Conservation (phyloP, 352 stramenopile genomes). For the Globisporangium carolinianum region DNA sequence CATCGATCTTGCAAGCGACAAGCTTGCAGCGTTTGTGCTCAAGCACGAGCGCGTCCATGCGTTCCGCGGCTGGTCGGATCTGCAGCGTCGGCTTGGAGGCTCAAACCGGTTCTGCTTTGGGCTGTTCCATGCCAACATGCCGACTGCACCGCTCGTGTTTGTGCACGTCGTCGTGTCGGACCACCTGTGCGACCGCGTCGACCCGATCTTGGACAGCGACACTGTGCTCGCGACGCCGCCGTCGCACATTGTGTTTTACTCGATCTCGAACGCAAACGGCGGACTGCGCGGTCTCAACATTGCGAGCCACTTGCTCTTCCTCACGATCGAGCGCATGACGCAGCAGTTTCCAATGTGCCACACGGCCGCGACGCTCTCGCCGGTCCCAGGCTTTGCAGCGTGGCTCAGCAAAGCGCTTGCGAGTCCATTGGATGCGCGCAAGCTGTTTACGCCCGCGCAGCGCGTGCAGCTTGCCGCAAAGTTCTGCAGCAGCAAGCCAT, state of each 20-base stretch:
- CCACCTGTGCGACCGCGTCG: slow-evolving; percentile 56
- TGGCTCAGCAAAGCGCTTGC: slow-evolving; percentile 57
- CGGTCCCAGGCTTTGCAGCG: slow-evolving; percentile 62
- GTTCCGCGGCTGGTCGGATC: slow-evolving; percentile 59
- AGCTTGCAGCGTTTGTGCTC: slow-evolving; percentile 57
- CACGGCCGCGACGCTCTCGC: slow-evolving; percentile 67
- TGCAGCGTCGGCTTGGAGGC: slow-evolving; percentile 52
- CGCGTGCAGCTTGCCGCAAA: slow-evolving; percentile 41
- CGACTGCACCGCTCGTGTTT: slow-evolving; percentile 62
- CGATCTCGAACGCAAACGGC: slow-evolving; percentile 73
- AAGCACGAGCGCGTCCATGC: slow-evolving; percentile 75
- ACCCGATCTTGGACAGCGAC: slow-evolving; percentile 52
- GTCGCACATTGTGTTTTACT: slow-evolving; percentile 84
- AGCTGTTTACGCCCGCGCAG: slow-evolving; percentile 48
- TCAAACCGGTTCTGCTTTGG: slow-evolving; percentile 73
- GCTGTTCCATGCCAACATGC: slow-evolving; percentile 81
- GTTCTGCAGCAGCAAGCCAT: slow-evolving; percentile 43
- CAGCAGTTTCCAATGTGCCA: slow-evolving; percentile 56
- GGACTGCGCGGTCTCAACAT: slow-evolving; percentile 79
- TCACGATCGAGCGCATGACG: slow-evolving; percentile 75
- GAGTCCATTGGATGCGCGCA: slow-evolving; percentile 15
- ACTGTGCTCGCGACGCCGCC: slow-evolving; percentile 29
- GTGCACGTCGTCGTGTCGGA: slow-evolving; percentile 70
- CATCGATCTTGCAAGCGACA: slow-evolving; percentile 69
- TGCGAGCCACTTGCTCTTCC: slow-evolving; percentile 73